Base-by-base conservation (phyloP, 306 rosid genomes). In the Albizia julibrissin region DNA sequence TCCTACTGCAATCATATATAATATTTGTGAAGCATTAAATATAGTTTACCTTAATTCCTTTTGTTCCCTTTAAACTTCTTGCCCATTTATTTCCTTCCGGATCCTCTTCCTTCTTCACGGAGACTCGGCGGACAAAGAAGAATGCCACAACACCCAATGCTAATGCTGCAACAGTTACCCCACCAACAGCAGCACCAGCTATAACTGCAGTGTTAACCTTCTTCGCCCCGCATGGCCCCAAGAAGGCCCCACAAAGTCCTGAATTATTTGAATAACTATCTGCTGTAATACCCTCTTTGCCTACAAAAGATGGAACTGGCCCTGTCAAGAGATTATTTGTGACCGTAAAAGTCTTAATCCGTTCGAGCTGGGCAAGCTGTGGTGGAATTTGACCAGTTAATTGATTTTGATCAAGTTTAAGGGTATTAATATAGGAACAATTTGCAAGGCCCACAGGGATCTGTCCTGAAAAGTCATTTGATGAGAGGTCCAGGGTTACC, bases 61-160 rank as follows among this genome's bases (percentile, higher is more conserved):
- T 95, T 31, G 90, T 89, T 83, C 97, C 97, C 88, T 90, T 95
- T 0, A 95, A 76, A 83, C 80, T 90, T 88, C 85, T 88, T 34
- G 97, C 97, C 98, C 98, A 95, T 80, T 91, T 91, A 89, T 95
- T 95, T 70, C 94, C 98, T 89, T 95, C 94, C 33, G 98, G 97
- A 49, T 93, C 97, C 72, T 95, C 94, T 66, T 91, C 96, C 87
- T 89, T 91, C 88, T 80, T 91, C 76, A 76, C 77, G 37, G 92
- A 78, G 78, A 88, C 87, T 22, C 85, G 82, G 50, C 97, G 94
- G 80, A 88, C 78, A 72, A 86, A 88, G 95, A 91, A 94, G 79
- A 91, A 74, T 86, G 89, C 75, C 21, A 49, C 89, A 50, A 95
- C 10, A n/a, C 84, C 87, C 26, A 91, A 85, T 42, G 56, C 84